Base-by-base conservation (phyloP, 805 yeast species). In the Lachancea fermentati region DNA sequence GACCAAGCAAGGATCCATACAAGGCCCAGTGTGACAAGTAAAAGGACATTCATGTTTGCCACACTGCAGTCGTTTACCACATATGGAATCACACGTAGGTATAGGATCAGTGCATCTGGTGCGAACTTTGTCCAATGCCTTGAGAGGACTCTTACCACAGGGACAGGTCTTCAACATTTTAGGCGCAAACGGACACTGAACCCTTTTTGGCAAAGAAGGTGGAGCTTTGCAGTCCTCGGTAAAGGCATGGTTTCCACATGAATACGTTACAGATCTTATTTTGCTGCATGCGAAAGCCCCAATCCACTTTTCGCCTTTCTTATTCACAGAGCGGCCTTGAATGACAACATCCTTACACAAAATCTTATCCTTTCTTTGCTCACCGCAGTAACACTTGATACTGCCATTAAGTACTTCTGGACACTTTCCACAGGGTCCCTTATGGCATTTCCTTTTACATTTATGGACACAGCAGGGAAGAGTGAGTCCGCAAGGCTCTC, bases 361-460 rank as follows among this genome's bases (percentile, higher is more conserved):
- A 6, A 61, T 49, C 1, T 77, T 57, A 7, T 55, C 48, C 19
- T 68, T 61, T 1, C 58, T 50, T 7, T 75, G 68, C 26, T 69
- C 66, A 0, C 96, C 96, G 66, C 97, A 88, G 55, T 85, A 88
- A 58, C 96, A 88, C 15, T 50, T 59, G 1, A 73, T 72, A 4
- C 52, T n/a, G 5, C 28, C 35, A 6, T 29, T 54, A 1, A 82
- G 58, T 2, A 53, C 47, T 37, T 68, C 73, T 5, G 70, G 62
- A 59, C 96, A 88, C 4, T 70, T 67, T 0, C 94, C 95, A 66
- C 96, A 88, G 16, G 84, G 66, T 0, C 95, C 96, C n/a, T 66
- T 56, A 61, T 88, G 97, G 58, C 97, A 88, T 4, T 55, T 63
- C 31, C 64, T 60, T 3, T 60, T 47, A 62, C 96, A 88, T 31